phyloP scores from a whole-genome alignment of 73 alveolate genomes.

The Paramecium sexaurelia region DNA sequence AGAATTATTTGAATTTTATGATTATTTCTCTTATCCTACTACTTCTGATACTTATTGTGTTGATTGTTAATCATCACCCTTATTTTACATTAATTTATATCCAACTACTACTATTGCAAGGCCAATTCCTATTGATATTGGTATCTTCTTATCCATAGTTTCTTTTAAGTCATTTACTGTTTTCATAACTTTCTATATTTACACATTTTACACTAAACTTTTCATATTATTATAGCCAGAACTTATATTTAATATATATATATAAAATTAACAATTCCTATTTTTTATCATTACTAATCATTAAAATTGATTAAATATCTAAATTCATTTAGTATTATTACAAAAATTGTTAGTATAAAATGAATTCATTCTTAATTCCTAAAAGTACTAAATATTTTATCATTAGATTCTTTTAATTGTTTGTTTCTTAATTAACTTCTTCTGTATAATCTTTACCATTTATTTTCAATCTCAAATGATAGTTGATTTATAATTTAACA shows the following conservation, averaged over 20 bases:
- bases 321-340: conserved; percentile 38
- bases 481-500: not conserved
- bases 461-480: not conserved
- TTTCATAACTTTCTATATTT: not conserved
- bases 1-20: not conserved
- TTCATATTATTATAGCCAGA: not conserved
- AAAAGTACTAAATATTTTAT: too few relatives aligned
- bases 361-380: too few relatives aligned
- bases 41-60: not conserved
- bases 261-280: not conserved
- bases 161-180: not conserved
- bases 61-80: not conserved
- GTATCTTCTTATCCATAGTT: not conserved
- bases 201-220: not conserved
- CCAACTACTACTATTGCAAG: not conserved
- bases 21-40: not conserved
- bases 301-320: not conserved
- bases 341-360: too few relatives aligned
- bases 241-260: not conserved
- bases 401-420: not conserved
- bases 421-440: not conserved
- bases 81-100: not conserved
- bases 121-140: not conserved
- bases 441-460: not conserved
- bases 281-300: not conserved